Base-by-base conservation (phyloP, 2,329 filamentous ascomycete genomes). In the Huntiella moniliformis region DNA sequence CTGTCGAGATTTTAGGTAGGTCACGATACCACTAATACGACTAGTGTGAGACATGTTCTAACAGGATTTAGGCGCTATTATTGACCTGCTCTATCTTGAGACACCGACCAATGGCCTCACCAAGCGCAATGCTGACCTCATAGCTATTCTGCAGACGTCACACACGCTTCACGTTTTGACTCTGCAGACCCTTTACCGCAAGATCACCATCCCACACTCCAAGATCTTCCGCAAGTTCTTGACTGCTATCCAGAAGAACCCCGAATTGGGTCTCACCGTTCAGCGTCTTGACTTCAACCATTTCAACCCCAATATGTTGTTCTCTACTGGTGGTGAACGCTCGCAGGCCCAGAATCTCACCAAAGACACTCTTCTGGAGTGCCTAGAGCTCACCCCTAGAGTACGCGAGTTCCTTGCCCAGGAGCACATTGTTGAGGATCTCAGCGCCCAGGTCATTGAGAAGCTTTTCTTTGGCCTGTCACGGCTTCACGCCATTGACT, bases 211-310 rank as follows among this genome's bases (percentile, higher is more conserved):
- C 53, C 82, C 83, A 4, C 82, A 87, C 65, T 88, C 83, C 18
- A 68, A 77, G 50, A 84, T 86, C 58, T 91, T 87, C 63, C 77
- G 77, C 57, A 88, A 88, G 61, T 84, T 86, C 54, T 70, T 86
- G 42, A 67, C 68, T 48, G 82, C 83, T 55, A 67, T 88, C 52
- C 65, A 67, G 39, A 64, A 71, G 49, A 77, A 86, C 57, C 73
- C 75, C 2, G 67, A 75, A 6, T 67, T 87, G 45, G 83, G 82
- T 39, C 79, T 75, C 36, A 75, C 87, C 54, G 81, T 88, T 38
- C 76, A 80, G 48, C 78, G 83, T 43, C 65, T 88, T 39, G 83
- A 91, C 62, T 87, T 91, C 56, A 86, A 81, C 51, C 82, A 87
- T 65, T 87, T 87, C 62, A 87, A 84, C 58, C 82, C 82, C 16